Conservation (phyloP, 2,329 filamentous ascomycete species). For the Bipolaris zeicola region DNA sequence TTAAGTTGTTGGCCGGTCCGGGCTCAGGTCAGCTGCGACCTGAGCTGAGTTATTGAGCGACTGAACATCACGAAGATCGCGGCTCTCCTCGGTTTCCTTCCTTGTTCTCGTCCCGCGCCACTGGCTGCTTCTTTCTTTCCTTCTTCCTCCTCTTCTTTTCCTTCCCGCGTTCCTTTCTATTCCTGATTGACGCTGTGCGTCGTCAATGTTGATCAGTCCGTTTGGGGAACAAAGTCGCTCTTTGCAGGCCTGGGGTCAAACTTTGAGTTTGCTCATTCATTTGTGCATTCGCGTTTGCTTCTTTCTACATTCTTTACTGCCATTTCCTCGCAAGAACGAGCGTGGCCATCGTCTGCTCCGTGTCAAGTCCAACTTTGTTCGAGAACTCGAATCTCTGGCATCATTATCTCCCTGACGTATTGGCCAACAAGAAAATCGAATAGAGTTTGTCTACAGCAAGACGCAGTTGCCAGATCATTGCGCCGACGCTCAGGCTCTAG, state of each 20-base stretch:
- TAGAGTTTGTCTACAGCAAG: constrained; percentile 20
- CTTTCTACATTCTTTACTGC: constrained; percentile 35
- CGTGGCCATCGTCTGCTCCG: not conserved
- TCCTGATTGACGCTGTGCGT: constrained; percentile 39
- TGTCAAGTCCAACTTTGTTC: not conserved
- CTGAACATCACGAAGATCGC: constrained; percentile 35
- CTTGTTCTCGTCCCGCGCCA: constrained; percentile 9
- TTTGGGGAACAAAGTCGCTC: constrained; percentile 22
- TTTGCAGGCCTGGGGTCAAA: constrained; percentile 41
- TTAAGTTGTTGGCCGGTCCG: constrained; percentile 25
- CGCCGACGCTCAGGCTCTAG: constrained; percentile 15
- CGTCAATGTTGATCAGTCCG: constrained; percentile 17
- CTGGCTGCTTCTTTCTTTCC: constrained; percentile 6
- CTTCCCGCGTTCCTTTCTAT: not conserved
- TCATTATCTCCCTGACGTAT: not conserved
- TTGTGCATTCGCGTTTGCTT: constrained; percentile 27
- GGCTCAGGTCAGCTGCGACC: constrained; percentile 5
- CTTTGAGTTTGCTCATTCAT: constrained; percentile 16
- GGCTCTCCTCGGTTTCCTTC: not conserved
- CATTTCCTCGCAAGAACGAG: constrained; percentile 19
- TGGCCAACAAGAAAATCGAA: constrained; percentile 1
- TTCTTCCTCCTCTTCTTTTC: constrained; percentile 18
- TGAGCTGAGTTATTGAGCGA: constrained; percentile 32
- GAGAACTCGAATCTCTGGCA: not conserved
- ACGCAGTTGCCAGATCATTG: constrained; percentile 15